These are phyloP conservation scores for Tolypocladium ovalisporum DNA, from an alignment of 2,329 filamentous ascomycete species.

Conservation along the genomic window DNA sequence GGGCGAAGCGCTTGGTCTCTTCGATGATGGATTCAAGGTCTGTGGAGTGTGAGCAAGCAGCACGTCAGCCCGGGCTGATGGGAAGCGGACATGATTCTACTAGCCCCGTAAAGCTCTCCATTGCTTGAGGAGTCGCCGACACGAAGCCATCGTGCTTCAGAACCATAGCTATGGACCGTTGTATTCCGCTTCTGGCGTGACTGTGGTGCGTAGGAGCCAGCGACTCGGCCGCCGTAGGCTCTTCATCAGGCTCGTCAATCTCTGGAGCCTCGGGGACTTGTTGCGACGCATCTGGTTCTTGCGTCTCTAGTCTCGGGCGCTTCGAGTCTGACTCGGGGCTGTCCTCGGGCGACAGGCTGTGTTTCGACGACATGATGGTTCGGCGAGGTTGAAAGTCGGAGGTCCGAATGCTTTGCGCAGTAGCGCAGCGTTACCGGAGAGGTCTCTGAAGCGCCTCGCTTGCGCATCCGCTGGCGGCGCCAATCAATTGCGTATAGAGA, in stretches of 20 bases:
- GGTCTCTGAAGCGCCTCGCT: neutral
- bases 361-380: conserved; percentile 23
- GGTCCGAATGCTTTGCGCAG: no score
- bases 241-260: neutral
- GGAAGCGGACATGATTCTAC: conserved; percentile 42
- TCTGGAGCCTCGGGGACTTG: neutral
- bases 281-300: neutral
- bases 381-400: conserved; percentile 1
- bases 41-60: conserved; percentile 16
- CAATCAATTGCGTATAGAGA: neutral
- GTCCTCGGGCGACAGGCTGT: conserved; percentile 19
- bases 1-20: conserved; percentile 34
- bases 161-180: conserved; percentile 43
- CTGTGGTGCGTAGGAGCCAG: conserved; percentile 18
- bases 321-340: conserved; percentile 17
- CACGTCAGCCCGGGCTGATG: neutral
- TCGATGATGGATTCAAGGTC: conserved; percentile 38
- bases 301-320: conserved; percentile 11
- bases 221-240: conserved; percentile 4
- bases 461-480: neutral
- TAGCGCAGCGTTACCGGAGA: neutral
- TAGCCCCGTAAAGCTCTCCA: conserved; percentile 45
- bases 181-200: conserved; percentile 28
- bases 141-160: conserved; percentile 49
- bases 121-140: conserved; percentile 39